Conservation (phyloP, 305 asterid genomes). For the Fraxinus dipetala region DNA sequence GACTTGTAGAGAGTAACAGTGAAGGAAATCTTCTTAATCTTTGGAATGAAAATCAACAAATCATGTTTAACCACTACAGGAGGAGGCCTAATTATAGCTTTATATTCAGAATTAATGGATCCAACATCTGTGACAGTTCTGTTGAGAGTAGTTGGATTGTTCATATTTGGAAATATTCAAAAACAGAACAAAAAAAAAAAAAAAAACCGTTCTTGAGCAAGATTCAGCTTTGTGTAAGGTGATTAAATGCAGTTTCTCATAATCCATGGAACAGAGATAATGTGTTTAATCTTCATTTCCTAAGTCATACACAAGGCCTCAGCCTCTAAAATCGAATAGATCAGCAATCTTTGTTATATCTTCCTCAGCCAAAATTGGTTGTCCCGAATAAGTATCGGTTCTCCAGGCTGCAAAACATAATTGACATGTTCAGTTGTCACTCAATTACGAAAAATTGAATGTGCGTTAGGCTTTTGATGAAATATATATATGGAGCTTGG, state of each 20-base stretch:
- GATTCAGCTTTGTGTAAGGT: conserved; percentile 27
- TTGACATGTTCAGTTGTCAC: background rate
- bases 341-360: conserved; percentile 32
- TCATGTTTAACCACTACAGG: conserved; percentile 30
- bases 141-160: conserved; percentile 22
- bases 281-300: conserved; percentile 29
- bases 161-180: conserved; percentile 38
- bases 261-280: conserved; percentile 46
- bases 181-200: conserved; percentile 25
- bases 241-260: conserved; percentile 29
- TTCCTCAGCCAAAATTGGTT: conserved; percentile 40
- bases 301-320: conserved; percentile 45
- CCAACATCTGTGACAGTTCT: conserved; percentile 50
- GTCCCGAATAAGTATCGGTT: conserved; percentile 26
- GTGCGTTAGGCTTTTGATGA: background rate
- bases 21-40: conserved; percentile 34
- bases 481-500: background rate
- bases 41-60: conserved; percentile 28
- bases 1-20: conserved; percentile 35
- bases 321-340: conserved; percentile 46
- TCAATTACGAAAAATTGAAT: background rate
- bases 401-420: background rate
- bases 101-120: conserved; percentile 29
- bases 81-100: conserved; percentile 23
- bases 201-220: conserved; percentile 20